Base-by-base conservation (phyloP, 257 asterid genomes). In the Rhazya stricta region DNA sequence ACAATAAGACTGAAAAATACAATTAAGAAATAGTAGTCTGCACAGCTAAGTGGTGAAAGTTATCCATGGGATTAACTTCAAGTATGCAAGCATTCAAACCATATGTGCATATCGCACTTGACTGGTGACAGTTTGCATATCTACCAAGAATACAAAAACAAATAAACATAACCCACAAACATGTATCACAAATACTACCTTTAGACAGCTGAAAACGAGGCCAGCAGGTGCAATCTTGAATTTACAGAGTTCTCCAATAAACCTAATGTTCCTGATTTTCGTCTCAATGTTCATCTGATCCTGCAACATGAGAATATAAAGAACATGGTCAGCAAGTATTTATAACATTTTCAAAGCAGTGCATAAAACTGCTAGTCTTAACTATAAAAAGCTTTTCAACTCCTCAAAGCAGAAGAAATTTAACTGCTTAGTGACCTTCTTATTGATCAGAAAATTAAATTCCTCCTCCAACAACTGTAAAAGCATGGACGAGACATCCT, bases 201-300 rank as follows among this genome's bases (percentile, higher is more conserved):
- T 95, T 75, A 95, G 86, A 84, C 96, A 92, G 82, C 91, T 92
- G 86, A 92, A 91, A 79, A 90, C 92, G 71, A 95, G 85, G 84
- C 97, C 91, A 75, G 96, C 76, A 34, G 98, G 87, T 36, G 99
- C 98, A 77, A 95, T 86, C 88, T 89, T 90, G 68, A 95, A 95
- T 89, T 95, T 95, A 96, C 98, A 91, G 80, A 95, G 97, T 83
- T 95, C 99, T 78, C 99, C 99, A 79, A 95, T 89, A 81, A 95
- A 95, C 48, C 99, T 87, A 58, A 95, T 95, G 79, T 95, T 95
- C 88, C 96, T 84, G 81, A 95, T 95, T 82, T 95, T 95, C 65
- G 98, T 91, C 84, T 95, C 99, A 43, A 95, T 95, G 84, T 95
- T 95, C 96, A 95, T 91, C 86, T 95, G 99, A 87, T 95, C 98